Conservation (phyloP, 1,284 basidiomycete genomes). For the Microbotryum scabiosae region DNA sequence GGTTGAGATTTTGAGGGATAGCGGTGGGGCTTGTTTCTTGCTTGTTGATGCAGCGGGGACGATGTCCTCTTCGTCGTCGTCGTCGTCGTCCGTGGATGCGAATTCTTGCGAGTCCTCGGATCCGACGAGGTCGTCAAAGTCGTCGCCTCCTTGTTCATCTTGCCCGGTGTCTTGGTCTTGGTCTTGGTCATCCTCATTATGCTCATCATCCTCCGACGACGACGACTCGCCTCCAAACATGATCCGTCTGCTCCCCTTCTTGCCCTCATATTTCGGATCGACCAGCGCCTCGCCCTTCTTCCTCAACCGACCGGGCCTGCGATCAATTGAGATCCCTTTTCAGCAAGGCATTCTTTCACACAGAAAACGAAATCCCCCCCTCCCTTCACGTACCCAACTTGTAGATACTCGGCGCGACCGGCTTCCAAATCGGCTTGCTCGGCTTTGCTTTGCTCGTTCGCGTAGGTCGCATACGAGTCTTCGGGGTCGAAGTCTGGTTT, state of each 20-base stretch:
- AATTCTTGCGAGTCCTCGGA: conserved; percentile 30
- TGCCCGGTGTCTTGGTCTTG: conserved; percentile 37
- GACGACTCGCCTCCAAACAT: conserved; percentile 45
- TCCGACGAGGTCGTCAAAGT: conserved; percentile 41
- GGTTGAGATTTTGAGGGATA: background rate
- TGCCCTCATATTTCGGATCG: conserved; percentile 59
- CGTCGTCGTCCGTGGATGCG: conserved; percentile 12
- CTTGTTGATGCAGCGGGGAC: conserved; percentile 16
- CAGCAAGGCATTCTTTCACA: no score
- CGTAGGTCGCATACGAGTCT: conserved; percentile 46
- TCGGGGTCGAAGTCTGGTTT: conserved; percentile 81
- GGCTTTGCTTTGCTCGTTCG: conserved; percentile 30
- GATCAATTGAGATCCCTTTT: background rate
- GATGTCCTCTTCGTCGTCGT: background rate
- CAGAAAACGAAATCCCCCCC: no score
- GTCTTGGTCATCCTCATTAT: conserved; percentile 38
- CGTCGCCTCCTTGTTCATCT: conserved; percentile 43
- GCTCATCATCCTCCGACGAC: conserved; percentile 34
- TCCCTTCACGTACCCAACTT: conserved; percentile 69
- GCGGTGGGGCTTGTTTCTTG: conserved; percentile 42
- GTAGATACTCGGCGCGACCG: conserved; percentile 66
- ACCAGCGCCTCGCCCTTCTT: conserved; percentile 46
- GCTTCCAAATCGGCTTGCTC: conserved; percentile 36
- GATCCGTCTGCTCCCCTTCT: conserved; percentile 54
- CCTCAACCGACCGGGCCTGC: conserved; percentile 60